Evolutionary conservation across 2,329 filamentous ascomycete genomes (phyloP).

Genomic region (Aspergillus awamori): DNA sequence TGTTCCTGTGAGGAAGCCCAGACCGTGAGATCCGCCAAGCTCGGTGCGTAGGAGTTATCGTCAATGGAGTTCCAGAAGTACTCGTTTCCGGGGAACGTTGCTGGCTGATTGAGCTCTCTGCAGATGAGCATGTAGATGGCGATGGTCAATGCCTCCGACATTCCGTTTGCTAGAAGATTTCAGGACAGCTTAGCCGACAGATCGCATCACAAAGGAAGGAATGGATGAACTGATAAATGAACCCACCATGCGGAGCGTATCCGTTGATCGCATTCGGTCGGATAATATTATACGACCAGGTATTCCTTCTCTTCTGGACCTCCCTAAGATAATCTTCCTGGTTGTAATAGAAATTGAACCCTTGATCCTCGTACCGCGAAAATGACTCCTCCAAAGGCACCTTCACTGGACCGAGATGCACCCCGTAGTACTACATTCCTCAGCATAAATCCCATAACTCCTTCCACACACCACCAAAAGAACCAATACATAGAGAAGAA

Average conservation of each 20-base stretch:
- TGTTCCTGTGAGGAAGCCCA: conserved; percentile 26
- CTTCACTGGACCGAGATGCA: conserved; percentile 31
- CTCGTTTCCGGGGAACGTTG: conserved; percentile 31
- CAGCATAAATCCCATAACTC: background rate
- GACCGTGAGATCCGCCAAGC: conserved; percentile 32
- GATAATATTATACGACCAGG: conserved; percentile 34
- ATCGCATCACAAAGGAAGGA: background rate
- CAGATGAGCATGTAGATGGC: conserved; percentile 34
- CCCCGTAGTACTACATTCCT: conserved; percentile 28
- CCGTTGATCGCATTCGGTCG: conserved; percentile 34
- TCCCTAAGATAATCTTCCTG: conserved; percentile 28
- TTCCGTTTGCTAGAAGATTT: conserved; percentile 26
- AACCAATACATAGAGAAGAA: too few relatives aligned
- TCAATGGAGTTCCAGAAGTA: conserved; percentile 33
- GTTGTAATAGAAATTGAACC: conserved; percentile 27
- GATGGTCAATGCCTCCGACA: conserved; percentile 33
- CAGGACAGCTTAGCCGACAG: background rate
- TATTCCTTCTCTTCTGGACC: conserved; percentile 17
- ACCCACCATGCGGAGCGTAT: conserved; percentile 30
- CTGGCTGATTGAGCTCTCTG: conserved; percentile 23
- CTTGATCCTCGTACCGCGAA: conserved; percentile 24
- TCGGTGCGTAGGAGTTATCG: conserved; percentile 32
- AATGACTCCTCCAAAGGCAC: conserved; percentile 26
- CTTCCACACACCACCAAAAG: background rate
- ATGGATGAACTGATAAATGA: background rate